These are phyloP conservation scores for Chenopodium quinoa DNA, from an alignment of 148 eudicot genomes.

Conservation along the genomic window DNA sequence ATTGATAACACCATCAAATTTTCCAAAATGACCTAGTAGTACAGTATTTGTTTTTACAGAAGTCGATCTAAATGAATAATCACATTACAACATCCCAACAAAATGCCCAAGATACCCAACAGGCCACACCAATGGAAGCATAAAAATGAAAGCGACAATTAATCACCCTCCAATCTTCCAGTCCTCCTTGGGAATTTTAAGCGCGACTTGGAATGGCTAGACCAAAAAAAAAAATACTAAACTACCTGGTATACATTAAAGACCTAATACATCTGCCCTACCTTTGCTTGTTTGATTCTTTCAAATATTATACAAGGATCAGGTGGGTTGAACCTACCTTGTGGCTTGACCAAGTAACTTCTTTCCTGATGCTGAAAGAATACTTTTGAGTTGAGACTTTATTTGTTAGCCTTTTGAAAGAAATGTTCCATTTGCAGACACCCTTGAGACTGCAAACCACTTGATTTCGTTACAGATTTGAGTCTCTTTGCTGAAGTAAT, in stretches of 20 bases:
- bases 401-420: slow-evolving; percentile 47
- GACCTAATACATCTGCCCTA: background rate
- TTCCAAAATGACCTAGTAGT: too few relatives aligned
- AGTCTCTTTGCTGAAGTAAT: slow-evolving; percentile 41
- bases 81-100: background rate
- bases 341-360: background rate
- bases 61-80: background rate
- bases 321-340: background rate
- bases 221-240: background rate
- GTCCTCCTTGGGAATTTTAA: background rate
- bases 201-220: background rate
- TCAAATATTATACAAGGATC: background rate
- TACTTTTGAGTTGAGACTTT: background rate
- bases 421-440: slow-evolving; percentile 73
- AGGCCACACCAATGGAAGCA: background rate
- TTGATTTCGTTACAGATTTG: slow-evolving; percentile 53
- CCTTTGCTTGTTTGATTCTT: background rate
- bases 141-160: background rate
- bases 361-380: background rate
- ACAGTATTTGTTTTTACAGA: too few relatives aligned
- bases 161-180: background rate
- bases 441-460: slow-evolving; percentile 49
- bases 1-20: too few relatives aligned
- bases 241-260: background rate
- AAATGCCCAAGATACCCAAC: background rate